Base-by-base conservation (phyloP, 208 protist genomes). In the Leishmania braziliensis region DNA sequence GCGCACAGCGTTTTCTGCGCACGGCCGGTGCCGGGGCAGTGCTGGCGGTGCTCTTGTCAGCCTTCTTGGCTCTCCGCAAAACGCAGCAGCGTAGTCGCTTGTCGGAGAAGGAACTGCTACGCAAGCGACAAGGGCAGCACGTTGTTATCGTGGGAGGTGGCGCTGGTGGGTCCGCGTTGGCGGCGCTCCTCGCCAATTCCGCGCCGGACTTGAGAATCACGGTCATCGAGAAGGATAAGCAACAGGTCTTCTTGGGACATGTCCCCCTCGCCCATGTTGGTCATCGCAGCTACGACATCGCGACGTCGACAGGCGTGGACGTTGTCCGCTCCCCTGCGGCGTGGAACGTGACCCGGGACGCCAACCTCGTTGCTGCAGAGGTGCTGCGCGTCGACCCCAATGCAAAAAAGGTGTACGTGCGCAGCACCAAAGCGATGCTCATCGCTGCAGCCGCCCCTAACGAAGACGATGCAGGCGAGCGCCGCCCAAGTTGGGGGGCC, bases 271-370 rank as follows among this genome's bases (percentile, higher is more conserved):
- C 95, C 0, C 88, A 95, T 73, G 95, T 95, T 16, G 95, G 95
- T 0, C 91, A 96, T 85, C 90, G 95, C 51, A 97, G 95, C 87
- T 97, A 97, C 84, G 95, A 97, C 81, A 69, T 96, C 5, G 92
- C 91, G 79, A 95, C 91, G 20, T 91, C 91, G 3, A 90, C 93
- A 43, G 92, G 87, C 62, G 62, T 93, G 3, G 92, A 97, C 78
- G 83, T 89, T 9, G 72, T 96, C 60, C 90, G 89, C 66, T 95
- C 95, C 0, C 90, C 93, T 1, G 87, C 88, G 23, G 85, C 92
- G 65, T 96, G 93, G 91, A 96, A 95, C 83, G 86, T 97, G 12
- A 94, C 92, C 33, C 87, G 92, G 6, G 91, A 95, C 39, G 93
- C 95, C 26, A 70, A 87, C 23, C 87, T 97, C 9, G 89, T 97